Evolutionary conservation across 2,329 filamentous ascomycete genomes (phyloP).

Genomic region (Botrytis galanthina): DNA sequence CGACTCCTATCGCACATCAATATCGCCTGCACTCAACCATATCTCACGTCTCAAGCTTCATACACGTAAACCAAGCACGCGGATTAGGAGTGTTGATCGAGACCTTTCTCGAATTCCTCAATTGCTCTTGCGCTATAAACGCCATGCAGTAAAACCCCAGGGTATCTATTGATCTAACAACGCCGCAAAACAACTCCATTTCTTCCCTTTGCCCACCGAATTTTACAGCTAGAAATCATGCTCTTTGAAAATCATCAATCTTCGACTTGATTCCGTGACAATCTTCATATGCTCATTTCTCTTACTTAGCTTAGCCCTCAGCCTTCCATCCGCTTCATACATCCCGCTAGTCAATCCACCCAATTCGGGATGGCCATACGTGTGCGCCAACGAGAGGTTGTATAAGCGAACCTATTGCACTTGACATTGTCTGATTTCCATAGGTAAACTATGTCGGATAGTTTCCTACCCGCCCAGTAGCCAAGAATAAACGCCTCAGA

Average conservation of each 20-base stretch:
- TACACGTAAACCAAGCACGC: not conserved
- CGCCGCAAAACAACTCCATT: not conserved
- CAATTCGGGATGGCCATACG: not conserved
- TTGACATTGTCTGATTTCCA: not conserved
- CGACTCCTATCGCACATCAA: not conserved
- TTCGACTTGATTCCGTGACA: not conserved
- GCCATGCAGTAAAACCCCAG: not conserved
- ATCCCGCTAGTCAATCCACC: not conserved
- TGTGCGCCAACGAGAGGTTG: not conserved
- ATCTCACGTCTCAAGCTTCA: not conserved
- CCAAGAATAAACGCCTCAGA: not conserved
- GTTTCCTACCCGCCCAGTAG: not conserved
- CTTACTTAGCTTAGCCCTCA: too few relatives aligned
- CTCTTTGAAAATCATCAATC: not conserved
- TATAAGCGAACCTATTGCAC: not conserved
- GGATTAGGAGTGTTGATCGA: not conserved
- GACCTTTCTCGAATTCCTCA: not conserved
- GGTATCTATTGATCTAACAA: not conserved
- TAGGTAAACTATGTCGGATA: not conserved
- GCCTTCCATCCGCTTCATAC: not conserved
- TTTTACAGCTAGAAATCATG: too few relatives aligned
- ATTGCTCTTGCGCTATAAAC: not conserved
- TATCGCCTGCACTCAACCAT: not conserved
- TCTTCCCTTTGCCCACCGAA: not conserved
- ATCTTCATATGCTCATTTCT: not conserved